A percentile compares a stretch with the other conserved stretches of the same genome.
Evolutionary conservation across 441 rosid genomes (phyloP).

Genomic region (Populus hybrid): DNA sequence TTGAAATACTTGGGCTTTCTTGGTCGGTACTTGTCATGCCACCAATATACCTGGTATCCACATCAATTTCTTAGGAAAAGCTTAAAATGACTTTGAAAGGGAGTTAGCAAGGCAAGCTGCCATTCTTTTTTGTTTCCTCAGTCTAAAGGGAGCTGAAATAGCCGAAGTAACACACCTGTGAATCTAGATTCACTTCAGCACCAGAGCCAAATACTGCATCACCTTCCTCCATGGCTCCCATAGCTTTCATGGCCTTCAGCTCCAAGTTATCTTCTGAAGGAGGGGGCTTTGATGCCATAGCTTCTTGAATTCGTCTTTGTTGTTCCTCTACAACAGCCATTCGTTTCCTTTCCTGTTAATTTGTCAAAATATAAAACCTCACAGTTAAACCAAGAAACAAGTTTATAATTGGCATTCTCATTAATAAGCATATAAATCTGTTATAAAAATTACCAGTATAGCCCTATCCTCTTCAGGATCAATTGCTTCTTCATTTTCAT

Average conservation of each 20-base stretch:
- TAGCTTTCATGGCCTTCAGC: slow-evolving; percentile 84
- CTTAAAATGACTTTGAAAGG: neutral
- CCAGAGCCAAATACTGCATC: slow-evolving; percentile 90
- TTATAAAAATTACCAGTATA: slow-evolving; percentile 49
- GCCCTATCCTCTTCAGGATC: slow-evolving; percentile 96
- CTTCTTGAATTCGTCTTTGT: slow-evolving; percentile 69
- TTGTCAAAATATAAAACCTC: neutral
- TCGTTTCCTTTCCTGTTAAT: slow-evolving; percentile 66
- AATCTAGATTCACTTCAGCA: slow-evolving; percentile 88
- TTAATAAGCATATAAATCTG: neutral
- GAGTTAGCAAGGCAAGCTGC: neutral
- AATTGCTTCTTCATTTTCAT: slow-evolving; percentile 78
- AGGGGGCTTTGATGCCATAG: slow-evolving; percentile 64
- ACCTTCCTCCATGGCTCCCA: slow-evolving; percentile 97
- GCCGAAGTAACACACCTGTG: slow-evolving; percentile 49
- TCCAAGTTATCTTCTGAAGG: slow-evolving; percentile 77
- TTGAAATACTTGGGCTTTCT: slow-evolving; percentile 94
- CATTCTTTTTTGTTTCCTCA: neutral
- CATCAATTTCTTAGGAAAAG: slow-evolving; percentile 1
- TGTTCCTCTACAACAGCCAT: slow-evolving; percentile 65
- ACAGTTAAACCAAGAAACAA: slow-evolving; percentile 17
- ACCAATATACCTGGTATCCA: slow-evolving; percentile 77
- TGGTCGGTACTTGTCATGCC: slow-evolving; percentile 98
- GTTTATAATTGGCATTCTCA: slow-evolving; percentile 12
- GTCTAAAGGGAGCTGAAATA: neutral